A percentile compares a stretch with the other conserved stretches of the same genome.
Evolutionary conservation across 2,329 filamentous ascomycete species (phyloP).

Genomic region (Dactylonectria macrodidyma): DNA sequence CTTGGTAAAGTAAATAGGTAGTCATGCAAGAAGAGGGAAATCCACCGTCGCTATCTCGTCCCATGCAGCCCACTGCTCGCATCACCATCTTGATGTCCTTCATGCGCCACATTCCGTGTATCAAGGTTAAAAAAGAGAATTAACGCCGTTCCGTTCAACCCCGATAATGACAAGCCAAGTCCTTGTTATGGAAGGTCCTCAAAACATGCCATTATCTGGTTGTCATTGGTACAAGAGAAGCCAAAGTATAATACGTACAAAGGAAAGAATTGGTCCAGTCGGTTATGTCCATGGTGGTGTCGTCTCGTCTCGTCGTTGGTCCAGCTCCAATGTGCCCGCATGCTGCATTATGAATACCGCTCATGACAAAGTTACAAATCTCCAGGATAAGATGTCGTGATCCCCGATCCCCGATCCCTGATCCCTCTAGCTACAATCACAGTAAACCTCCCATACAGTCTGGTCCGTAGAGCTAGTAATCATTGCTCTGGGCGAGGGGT

Average conservation of each 20-base stretch:
- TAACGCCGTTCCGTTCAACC: conserved; percentile 44
- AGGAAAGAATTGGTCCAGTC: conserved; percentile 44
- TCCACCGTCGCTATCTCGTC: conserved; percentile 32
- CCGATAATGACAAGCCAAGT: conserved; percentile 36
- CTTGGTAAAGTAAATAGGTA: conserved; percentile 36
- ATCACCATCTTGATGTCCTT: conserved; percentile 37
- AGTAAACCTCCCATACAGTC: conserved; percentile 36
- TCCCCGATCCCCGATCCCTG: conserved; percentile 33
- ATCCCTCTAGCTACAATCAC: conserved; percentile 30
- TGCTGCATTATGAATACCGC: conserved; percentile 51
- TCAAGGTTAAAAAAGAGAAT: conserved; percentile 32
- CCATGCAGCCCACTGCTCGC: conserved; percentile 48
- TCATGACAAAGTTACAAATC: conserved; percentile 47
- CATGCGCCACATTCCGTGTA: conserved; percentile 41
- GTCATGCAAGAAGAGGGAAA: conserved; percentile 40
- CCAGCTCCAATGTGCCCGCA: conserved; percentile 46
- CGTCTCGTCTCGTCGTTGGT: conserved; percentile 51
- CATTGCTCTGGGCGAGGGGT: conserved; percentile 53
- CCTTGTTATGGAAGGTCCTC: conserved; percentile 22
- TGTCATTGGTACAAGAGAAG: conserved; percentile 47
- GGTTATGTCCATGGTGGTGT: conserved; percentile 52
- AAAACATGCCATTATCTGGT: conserved; percentile 36
- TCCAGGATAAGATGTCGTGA: conserved; percentile 42
- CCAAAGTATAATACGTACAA: conserved; percentile 49
- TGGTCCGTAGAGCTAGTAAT: conserved; percentile 36